Percentiles rank a stretch among this genome's conserved stretches.
Conservation (phyloP, 371 early-diverging fungal species). For the Mortierella sp. region DNA sequence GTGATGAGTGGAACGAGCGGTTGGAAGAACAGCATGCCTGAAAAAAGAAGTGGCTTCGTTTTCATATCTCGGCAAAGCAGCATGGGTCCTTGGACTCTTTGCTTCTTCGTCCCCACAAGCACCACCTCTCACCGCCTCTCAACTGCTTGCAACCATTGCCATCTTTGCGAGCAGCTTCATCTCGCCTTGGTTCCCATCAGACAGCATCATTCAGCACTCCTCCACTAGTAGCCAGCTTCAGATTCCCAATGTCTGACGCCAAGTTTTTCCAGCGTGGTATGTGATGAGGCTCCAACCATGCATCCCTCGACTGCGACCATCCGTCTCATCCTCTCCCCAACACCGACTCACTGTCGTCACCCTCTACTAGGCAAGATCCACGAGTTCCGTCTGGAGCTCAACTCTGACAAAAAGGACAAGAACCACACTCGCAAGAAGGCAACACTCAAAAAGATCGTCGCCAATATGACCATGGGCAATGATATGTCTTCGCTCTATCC, state of each 20-base stretch:
- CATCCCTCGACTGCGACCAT: neutral
- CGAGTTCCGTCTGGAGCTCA: slow-evolving; percentile 92
- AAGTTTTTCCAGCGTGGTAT: slow-evolving; percentile 86
- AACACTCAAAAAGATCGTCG: slow-evolving; percentile 95
- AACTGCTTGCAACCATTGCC: too few relatives aligned
- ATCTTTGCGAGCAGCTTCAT: too few relatives aligned
- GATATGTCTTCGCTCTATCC: slow-evolving; percentile 96
- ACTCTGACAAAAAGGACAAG: slow-evolving; percentile 89
- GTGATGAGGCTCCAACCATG: slow-evolving; percentile 5
- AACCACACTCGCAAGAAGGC: slow-evolving; percentile 89
- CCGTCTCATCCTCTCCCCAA: neutral
- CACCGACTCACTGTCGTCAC: neutral
- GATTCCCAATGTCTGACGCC: slow-evolving; percentile 71
- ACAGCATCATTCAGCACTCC: slow-evolving; percentile 2
- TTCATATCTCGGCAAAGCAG: too few relatives aligned
- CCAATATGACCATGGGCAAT: slow-evolving; percentile 99
- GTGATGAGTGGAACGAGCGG: neutral
- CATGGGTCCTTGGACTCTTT: neutral
- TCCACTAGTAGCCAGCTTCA: too few relatives aligned
- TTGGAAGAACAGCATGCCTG: neutral
- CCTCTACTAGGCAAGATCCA: slow-evolving; percentile 87
- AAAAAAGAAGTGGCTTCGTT: slow-evolving; percentile 1
- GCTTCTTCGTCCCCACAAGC: neutral
- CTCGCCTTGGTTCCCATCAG: too few relatives aligned
- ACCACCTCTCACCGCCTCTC: too few relatives aligned